Evolutionary conservation across 1,284 basidiomycete species (phyloP), one percentile per base, ranked within the genome.

Genomic region (Cryptococcus sp.): DNA sequence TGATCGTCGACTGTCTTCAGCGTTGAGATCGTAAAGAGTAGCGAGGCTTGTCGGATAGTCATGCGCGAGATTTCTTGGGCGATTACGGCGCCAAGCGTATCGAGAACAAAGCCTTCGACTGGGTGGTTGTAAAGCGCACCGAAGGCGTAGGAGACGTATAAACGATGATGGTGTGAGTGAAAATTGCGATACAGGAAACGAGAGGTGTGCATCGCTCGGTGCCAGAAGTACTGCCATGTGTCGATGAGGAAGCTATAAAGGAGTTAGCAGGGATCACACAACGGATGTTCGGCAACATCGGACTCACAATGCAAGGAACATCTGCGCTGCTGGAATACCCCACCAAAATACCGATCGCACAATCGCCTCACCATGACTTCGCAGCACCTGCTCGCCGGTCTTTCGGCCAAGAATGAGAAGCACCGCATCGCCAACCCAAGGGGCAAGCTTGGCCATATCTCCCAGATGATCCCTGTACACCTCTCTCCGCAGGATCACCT

Each of bases 81-180:
- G 20, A 97, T 64, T 8, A 80, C 86, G 0, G 91, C 88, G 46
- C 95, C 93, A 26, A 89, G 78, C 3, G 88, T 86, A 78, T 99
- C 96, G 63, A 99, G 83, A 1, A 97, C 65, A 68, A 99, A 87
- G 1, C 94, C 94, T 73, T 99, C 96, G 46, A 99, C 68, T 0
- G 94, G 94, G 74, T 99, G 95, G 78, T 99, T 99, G 83, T 99
- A 99, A 5, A 99, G 83, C 13, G 95, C 91, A 22, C 96, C 96
- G 70, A 91, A 99, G 0, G 95, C 93, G 73, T 97, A 99, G 0
- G 96, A 93, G 10, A 96, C 93, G 76, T 98, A 96, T 15, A 99
- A 86, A 10, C 93, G 85, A 78, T 99, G 96, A 76, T 99, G 96
- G 77, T 89, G 88, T 1, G 91, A 93, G 79, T 99, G 96, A 68